Evolutionary conservation across 805 yeast species (phyloP).

Genomic region (Hanseniaspora nectarophila): DNA sequence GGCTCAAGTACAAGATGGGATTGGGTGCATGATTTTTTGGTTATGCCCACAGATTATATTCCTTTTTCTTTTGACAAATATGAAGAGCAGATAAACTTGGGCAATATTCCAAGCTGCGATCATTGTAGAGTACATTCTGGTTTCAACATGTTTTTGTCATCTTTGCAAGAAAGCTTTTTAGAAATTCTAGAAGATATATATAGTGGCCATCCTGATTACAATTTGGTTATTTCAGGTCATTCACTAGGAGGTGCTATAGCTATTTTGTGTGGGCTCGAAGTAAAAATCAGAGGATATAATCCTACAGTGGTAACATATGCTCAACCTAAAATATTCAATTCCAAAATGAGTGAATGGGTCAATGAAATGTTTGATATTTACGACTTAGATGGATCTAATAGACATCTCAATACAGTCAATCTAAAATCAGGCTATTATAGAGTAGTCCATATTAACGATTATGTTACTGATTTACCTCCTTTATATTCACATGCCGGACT

Average conservation of each 20-base stretch:
- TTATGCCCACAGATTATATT: slow-evolving; percentile 35
- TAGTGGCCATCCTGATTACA: slow-evolving; percentile 36
- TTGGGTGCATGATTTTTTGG: slow-evolving; percentile 48
- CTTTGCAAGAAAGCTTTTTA: slow-evolving; percentile 32
- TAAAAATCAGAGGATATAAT: slow-evolving; percentile 40
- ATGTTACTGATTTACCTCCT: slow-evolving; percentile 52
- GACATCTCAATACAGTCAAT: slow-evolving; percentile 22
- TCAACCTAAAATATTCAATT: slow-evolving; percentile 54
- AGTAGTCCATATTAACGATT: slow-evolving; percentile 46
- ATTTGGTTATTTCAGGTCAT: slow-evolving; percentile 53
- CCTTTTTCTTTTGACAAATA: slow-evolving; percentile 32
- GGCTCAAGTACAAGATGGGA: slow-evolving; percentile 54
- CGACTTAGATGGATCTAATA: slow-evolving; percentile 22
- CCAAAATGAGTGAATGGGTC: slow-evolving; percentile 38
- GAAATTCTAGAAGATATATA: slow-evolving; percentile 29
- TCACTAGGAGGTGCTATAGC: slow-evolving; percentile 70
- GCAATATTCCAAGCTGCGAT: slow-evolving; percentile 30
- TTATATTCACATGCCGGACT: slow-evolving; percentile 40
- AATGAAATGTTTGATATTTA: slow-evolving; percentile 38
- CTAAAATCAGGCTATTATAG: slow-evolving; percentile 37
- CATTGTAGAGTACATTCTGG: slow-evolving; percentile 57
- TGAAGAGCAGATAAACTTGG: slow-evolving; percentile 20
- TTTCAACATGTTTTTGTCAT: slow-evolving; percentile 37
- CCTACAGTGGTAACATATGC: slow-evolving; percentile 52
- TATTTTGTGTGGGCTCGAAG: slow-evolving; percentile 49